These are phyloP conservation scores for Penicillium goetzii DNA, from an alignment of 495 filamentous ascomycete species.

Conservation along the genomic window DNA sequence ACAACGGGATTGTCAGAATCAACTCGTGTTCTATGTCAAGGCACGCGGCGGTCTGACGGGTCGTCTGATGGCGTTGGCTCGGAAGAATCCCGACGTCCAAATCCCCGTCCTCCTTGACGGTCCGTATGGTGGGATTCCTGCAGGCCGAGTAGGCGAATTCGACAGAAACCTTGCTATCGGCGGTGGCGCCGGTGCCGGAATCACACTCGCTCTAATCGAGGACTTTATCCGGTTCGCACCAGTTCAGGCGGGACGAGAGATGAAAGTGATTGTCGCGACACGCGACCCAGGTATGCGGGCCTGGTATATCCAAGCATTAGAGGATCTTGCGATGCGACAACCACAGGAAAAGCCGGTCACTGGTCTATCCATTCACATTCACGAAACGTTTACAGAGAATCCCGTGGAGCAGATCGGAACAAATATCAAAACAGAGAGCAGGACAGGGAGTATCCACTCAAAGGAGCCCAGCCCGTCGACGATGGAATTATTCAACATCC, in stretches of 20 bases:
- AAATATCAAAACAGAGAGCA: not conserved
- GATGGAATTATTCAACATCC: slow-evolving; percentile 20
- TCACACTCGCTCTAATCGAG: slow-evolving; percentile 47
- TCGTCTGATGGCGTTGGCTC: slow-evolving; percentile 33
- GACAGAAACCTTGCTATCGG: slow-evolving; percentile 47
- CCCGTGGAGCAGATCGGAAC: not conserved
- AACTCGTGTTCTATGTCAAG: slow-evolving; percentile 36
- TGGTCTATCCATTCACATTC: slow-evolving; percentile 23
- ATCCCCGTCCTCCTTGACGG: slow-evolving; percentile 45
- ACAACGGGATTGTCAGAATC: slow-evolving; percentile 18
- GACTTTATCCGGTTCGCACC: slow-evolving; percentile 25
- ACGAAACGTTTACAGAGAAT: slow-evolving; percentile 18
- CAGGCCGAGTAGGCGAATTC: slow-evolving; percentile 22
- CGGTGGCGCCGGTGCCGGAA: slow-evolving; percentile 53
- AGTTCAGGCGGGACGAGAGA: slow-evolving; percentile 2
- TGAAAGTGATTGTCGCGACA: slow-evolving; percentile 34
- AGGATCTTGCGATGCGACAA: slow-evolving; percentile 26
- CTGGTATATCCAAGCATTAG: slow-evolving; percentile 32
- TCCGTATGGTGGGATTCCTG: slow-evolving; percentile 46
- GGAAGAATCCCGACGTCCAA: slow-evolving; percentile 28
- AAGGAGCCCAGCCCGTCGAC: slow-evolving; percentile 16
- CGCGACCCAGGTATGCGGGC: slow-evolving; percentile 29
- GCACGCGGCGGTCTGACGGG: slow-evolving; percentile 39
- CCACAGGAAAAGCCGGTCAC: slow-evolving; percentile 11
- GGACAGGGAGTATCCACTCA: slow-evolving; percentile 10